phyloP scores from a whole-genome alignment of 768 basidiomycete species.

The Kwoniella sp. region DNA sequence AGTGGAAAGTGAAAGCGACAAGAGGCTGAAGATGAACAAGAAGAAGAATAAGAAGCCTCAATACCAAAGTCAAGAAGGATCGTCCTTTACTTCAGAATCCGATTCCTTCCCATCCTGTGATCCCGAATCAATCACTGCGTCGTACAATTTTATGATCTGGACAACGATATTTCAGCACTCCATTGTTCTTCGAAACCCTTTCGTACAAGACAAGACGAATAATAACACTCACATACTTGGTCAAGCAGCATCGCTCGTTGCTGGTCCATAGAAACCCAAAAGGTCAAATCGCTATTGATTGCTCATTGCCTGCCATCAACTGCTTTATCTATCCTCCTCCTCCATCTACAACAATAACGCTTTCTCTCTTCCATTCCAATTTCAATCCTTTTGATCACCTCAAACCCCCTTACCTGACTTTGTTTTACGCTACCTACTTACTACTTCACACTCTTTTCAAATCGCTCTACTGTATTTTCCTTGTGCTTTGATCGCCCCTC shows the following conservation, averaged over 20 bases:
- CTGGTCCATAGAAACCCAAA: no score
- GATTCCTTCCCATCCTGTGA: not conserved
- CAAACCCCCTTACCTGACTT: not conserved
- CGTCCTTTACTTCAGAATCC: not conserved
- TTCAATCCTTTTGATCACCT: conserved; percentile 1
- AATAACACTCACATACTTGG: not conserved
- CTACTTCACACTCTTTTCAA: not conserved
- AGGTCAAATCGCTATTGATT: not conserved
- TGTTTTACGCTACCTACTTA: not conserved
- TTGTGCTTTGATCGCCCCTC: not conserved
- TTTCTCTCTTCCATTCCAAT: not conserved
- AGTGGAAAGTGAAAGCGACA: not conserved
- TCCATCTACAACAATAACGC: not conserved
- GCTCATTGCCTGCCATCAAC: not conserved
- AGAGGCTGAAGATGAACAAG: no score
- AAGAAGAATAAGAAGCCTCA: conserved; percentile 3
- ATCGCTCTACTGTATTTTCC: not conserved
- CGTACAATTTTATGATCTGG: no score
- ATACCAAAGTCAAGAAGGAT: not conserved
- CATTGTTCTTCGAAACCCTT: not conserved
- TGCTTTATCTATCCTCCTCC: not conserved
- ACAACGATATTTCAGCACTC: no score
- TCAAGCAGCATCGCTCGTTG: no score
- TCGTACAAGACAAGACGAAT: not conserved
- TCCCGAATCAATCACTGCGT: not conserved